Base-by-base conservation (phyloP, 805 yeast species). In the Saccharomycopsis fermentans region DNA sequence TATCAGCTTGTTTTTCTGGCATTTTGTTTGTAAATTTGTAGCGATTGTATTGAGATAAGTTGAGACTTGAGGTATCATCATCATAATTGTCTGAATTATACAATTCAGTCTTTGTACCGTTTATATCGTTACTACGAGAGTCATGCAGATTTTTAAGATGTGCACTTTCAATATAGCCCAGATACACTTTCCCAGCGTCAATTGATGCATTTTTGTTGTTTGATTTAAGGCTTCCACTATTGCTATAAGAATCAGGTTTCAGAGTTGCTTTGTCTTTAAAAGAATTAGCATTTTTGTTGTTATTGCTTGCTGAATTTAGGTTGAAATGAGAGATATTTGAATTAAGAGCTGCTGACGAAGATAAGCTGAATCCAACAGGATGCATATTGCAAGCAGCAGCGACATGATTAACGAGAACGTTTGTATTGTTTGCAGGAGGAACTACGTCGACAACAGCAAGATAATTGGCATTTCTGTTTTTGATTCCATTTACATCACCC, bases 161-260 rank as follows among this genome's bases (percentile, higher is more conserved):
- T 8, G 55, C 26, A 17, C 58, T 40, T 26, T 58, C 56, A 16
- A 60, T 58, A 48, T 58, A 60, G 29, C 60, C 56, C 11, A 60
- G 60, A 48, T 48, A 40, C 26, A 55, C 57, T 29, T 40, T 55
- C n/a, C 48, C 57, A 17, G 35, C 21, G n/a, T 55, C 54, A 35
- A 16, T 50, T 36, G 24, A 19, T 16, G 55, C 6, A 5, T 24
- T 3, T 26, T 19, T 36, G 19, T 24, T 9, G 27, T 54, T 54
- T 16, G 17, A 1, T 29, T 36, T 14, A 16, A 8, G 36, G n/a
- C 26, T 27, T 16, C 14, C 14, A 27, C 17, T 50, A 5, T 50
- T 27, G 9, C 17, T 27, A 12, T 39, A 32, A 9, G 35, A 32
- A 43, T 43, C 26, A 11, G 8, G 5, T 16, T 5, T 21, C 9